These are phyloP conservation scores for Mycosphaerella sp. DNA, from an alignment of 2,329 filamentous ascomycete genomes.

Conservation along the genomic window DNA sequence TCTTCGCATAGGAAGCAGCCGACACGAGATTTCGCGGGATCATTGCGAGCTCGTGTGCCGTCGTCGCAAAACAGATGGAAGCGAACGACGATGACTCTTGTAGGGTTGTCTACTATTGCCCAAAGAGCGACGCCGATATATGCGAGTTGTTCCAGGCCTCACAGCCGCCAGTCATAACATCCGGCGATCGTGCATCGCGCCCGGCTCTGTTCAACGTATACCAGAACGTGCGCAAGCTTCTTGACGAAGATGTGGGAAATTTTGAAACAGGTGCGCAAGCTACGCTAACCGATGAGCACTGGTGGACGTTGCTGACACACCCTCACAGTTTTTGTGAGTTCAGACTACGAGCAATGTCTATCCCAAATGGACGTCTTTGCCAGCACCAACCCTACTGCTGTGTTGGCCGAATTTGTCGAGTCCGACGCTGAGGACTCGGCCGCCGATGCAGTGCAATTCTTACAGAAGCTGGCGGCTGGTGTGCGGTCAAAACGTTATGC, in stretches of 20 bases:
- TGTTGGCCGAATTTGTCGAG: constrained; percentile 25
- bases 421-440: constrained; percentile 9
- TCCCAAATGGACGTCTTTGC: constrained; percentile 25
- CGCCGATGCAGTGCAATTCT: constrained; percentile 16
- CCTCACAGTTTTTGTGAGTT: constrained; percentile 28
- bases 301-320: constrained; percentile 6
- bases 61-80: constrained; percentile 28
- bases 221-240: constrained; percentile 27
- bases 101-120: constrained; percentile 32
- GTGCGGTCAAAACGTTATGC: constrained; percentile 25
- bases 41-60: constrained; percentile 4
- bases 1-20: not conserved
- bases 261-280: constrained; percentile 27
- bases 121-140: constrained; percentile 20
- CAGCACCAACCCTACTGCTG: constrained; percentile 22
- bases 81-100: constrained; percentile 24
- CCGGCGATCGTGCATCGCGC: constrained; percentile 4
- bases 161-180: constrained; percentile 14
- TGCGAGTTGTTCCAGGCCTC: constrained; percentile 23
- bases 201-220: constrained; percentile 20
- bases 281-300: not conserved
- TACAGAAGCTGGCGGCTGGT: constrained; percentile 24
- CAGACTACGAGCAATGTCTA: constrained; percentile 23
- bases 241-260: constrained; percentile 31
- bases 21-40: not conserved